A percentile compares a stretch with the other conserved stretches of the same genome.
phyloP scores from a whole-genome alignment of 345 rosid genomes.

The Xanthoceras sorbifolium region DNA sequence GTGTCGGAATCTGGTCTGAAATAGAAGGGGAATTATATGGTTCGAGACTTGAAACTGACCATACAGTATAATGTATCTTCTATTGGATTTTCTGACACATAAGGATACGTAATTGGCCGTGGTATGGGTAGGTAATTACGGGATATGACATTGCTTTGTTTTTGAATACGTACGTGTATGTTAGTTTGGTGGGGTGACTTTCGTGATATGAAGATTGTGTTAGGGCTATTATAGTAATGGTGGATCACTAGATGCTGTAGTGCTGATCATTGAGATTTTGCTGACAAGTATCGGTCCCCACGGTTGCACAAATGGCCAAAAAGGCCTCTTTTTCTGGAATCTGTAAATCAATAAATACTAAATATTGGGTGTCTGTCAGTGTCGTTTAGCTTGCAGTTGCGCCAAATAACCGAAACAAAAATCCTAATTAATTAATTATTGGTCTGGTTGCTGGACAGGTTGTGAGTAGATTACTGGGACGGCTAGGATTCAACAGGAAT shows the following conservation, averaged over 20 bases:
- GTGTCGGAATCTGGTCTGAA: constrained; percentile 37
- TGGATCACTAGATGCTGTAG: neutral
- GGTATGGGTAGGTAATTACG: constrained; percentile 35
- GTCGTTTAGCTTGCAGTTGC: neutral
- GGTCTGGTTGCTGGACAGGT: constrained; percentile 35
- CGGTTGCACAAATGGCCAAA: constrained; percentile 47
- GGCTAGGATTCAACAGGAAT: constrained; percentile 49
- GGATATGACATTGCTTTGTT: constrained; percentile 23
- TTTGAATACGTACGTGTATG: neutral
- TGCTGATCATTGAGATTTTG: constrained; percentile 41
- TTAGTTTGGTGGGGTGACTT: neutral
- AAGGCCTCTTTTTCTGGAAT: constrained; percentile 50
- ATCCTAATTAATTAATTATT: constrained; percentile 24
- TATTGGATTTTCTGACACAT: constrained; percentile 83
- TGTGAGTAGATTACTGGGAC: constrained; percentile 50
- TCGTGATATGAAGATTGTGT: constrained; percentile 15
- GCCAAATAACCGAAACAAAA: constrained; percentile 20
- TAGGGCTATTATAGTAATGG: constrained; percentile 35
- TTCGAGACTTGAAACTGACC: constrained; percentile 61
- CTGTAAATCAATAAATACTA: constrained; percentile 21
- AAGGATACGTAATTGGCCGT: constrained; percentile 28
- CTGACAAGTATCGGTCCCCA: constrained; percentile 51
- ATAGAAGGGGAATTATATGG: constrained; percentile 23
- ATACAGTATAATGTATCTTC: constrained; percentile 57
- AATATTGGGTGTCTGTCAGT: neutral